Percentiles rank a stretch among this genome's conserved stretches.
Conservation (phyloP, 345 rosid genomes). For the Diplotaxis tenuifolia region DNA sequence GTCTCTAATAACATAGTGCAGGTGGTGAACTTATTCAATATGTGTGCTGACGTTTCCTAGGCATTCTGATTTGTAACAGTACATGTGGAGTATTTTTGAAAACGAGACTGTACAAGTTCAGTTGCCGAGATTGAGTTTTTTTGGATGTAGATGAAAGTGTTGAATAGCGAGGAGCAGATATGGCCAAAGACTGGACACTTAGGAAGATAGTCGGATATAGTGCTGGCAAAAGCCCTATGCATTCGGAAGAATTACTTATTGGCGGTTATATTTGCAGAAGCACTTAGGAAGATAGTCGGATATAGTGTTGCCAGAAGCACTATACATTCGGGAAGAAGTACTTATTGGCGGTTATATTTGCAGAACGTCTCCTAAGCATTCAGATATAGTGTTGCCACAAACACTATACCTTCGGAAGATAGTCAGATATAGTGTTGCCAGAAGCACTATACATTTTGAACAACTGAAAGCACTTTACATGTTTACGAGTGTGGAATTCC, state of each 20-base stretch:
- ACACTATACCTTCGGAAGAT: too few species aligned
- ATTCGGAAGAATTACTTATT: too few species aligned
- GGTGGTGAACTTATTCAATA: not conserved
- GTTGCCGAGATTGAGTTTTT: not conserved
- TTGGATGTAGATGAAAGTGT: conserved; percentile 28
- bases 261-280: too few species aligned
- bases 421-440: conserved; percentile 43
- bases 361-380: too few species aligned
- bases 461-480: conserved; percentile 69
- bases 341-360: too few species aligned
- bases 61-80: too few species aligned
- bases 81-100: not conserved
- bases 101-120: not conserved
- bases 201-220: conserved; percentile 59
- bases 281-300: too few species aligned
- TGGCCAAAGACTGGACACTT: conserved; percentile 60
- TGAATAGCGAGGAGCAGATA: conserved; percentile 44
- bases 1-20: not conserved
- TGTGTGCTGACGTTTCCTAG: too few species aligned
- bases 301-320: conserved; percentile 39
- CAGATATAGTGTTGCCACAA: conserved; percentile 40
- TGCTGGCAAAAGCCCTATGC: conserved; percentile 37
- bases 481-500: conserved; percentile 63
- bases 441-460: conserved; percentile 40
- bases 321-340: too few species aligned